Conservation (phyloP, 306 rosid genomes). For the Vigna reflexopilosa region DNA sequence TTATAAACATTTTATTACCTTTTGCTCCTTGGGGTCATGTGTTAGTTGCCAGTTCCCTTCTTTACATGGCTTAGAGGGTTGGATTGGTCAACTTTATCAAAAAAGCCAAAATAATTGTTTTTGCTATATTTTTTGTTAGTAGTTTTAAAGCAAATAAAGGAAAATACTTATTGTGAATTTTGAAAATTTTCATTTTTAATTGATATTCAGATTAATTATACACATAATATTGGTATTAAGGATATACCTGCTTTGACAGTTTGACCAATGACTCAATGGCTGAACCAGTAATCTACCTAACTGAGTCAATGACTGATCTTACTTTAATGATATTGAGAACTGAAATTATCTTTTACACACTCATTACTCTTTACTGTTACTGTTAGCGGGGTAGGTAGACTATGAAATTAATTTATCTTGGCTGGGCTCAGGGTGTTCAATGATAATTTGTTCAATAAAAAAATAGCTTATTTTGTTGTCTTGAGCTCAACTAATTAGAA, state of each 20-base stretch:
- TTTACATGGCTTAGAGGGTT: neutral
- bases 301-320: neutral
- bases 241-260: neutral
- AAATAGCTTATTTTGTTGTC: neutral
- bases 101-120: neutral
- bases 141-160: neutral
- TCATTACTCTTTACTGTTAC: neutral
- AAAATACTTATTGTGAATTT: neutral
- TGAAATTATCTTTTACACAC: constrained; percentile 14
- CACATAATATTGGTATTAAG: too few relatives aligned
- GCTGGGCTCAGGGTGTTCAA: neutral
- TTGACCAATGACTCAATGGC: neutral
- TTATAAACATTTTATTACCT: neutral
- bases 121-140: neutral
- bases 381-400: neutral
- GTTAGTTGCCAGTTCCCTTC: neutral
- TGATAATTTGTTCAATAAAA: neutral
- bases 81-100: neutral
- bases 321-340: neutral
- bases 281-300: neutral
- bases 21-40: neutral
- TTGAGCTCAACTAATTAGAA: constrained; percentile 10
- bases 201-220: neutral
- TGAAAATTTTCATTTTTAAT: neutral
- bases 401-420: neutral